A percentile compares a stretch with the other conserved stretches of the same genome.
Evolutionary conservation across 352 stramenopile species (phyloP).

Genomic region (Plasmopara viticola): DNA sequence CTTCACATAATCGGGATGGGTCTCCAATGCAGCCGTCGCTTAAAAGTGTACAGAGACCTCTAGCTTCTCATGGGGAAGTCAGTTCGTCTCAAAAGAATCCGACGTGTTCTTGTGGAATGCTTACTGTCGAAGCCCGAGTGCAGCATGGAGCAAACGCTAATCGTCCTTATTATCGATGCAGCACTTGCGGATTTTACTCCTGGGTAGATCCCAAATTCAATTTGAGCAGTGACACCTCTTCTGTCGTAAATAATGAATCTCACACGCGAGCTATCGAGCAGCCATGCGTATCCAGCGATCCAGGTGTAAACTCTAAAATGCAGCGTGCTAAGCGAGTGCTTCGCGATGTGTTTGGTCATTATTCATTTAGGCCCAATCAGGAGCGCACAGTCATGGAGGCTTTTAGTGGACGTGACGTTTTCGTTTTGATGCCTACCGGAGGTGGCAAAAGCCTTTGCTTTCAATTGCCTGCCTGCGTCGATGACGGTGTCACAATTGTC

Average conservation of each 20-base stretch:
- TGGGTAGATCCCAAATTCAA: constrained; percentile 42
- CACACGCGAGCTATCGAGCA: constrained; percentile 14
- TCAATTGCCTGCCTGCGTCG: constrained; percentile 87
- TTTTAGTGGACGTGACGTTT: constrained; percentile 92
- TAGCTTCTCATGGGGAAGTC: constrained; percentile 5
- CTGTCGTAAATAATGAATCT: constrained; percentile 9
- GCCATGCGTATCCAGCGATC: constrained; percentile 41
- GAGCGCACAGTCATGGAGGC: constrained; percentile 91
- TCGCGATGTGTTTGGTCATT: constrained; percentile 93
- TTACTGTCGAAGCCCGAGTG: constrained; percentile 48
- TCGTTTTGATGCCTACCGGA: constrained; percentile 99
- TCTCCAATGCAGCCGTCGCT: constrained; percentile 10
- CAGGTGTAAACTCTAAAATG: constrained; percentile 59
- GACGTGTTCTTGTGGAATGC: constrained; percentile 56
- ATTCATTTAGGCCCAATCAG: constrained; percentile 93
- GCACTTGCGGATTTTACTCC: constrained; percentile 68
- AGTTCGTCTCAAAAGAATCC: constrained; percentile 18
- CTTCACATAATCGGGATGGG: constrained; percentile 14
- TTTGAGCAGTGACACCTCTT: constrained; percentile 5
- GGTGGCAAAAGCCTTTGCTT: constrained; percentile 99
- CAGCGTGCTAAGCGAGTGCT: constrained; percentile 61
- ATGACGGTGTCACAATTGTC: constrained; percentile 93
- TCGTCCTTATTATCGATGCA: constrained; percentile 65
- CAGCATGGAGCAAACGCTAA: constrained; percentile 63
- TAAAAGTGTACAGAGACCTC: constrained; percentile 4